Conservation (phyloP, 2,329 filamentous ascomycete species). For the Juglanconis juglandina region DNA sequence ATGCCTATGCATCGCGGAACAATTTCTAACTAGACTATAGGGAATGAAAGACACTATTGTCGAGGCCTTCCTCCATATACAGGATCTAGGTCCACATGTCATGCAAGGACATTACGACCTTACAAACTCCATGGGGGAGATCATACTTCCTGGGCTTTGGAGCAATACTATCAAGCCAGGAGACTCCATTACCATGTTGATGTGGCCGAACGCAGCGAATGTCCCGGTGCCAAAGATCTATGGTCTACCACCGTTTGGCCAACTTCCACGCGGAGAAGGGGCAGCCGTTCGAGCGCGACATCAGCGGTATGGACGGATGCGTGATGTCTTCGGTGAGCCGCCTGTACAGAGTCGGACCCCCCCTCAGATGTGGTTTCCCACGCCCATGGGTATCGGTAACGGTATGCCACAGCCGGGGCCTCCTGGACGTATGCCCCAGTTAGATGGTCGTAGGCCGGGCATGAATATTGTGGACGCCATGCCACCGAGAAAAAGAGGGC, state of each 20-base stretch:
- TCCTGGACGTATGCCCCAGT: too few species aligned
- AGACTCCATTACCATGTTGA: constrained; percentile 4
- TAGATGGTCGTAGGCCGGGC: too few species aligned
- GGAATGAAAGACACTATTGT: neutral
- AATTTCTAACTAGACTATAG: neutral
- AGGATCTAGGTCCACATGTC: neutral
- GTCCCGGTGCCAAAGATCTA: neutral
- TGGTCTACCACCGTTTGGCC: neutral
- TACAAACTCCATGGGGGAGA: neutral
- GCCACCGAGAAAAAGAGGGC: neutral
- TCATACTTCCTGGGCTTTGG: constrained; percentile 7
- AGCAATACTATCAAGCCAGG: constrained; percentile 5
- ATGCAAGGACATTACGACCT: constrained; percentile 8
- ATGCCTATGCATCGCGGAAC: neutral
- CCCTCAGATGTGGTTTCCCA: too few species aligned
- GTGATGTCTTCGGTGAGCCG: neutral
- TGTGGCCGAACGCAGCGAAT: neutral
- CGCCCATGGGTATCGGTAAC: too few species aligned
- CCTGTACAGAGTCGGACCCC: too few species aligned
- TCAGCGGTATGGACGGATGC: neutral
- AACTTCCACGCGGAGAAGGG: neutral
- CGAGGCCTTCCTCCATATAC: neutral
- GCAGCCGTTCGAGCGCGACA: neutral
- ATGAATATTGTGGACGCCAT: too few species aligned
- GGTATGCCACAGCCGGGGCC: too few species aligned